phyloP scores from a whole-genome alignment of 805 yeast genomes.

The Spathaspora passalidarum region DNA sequence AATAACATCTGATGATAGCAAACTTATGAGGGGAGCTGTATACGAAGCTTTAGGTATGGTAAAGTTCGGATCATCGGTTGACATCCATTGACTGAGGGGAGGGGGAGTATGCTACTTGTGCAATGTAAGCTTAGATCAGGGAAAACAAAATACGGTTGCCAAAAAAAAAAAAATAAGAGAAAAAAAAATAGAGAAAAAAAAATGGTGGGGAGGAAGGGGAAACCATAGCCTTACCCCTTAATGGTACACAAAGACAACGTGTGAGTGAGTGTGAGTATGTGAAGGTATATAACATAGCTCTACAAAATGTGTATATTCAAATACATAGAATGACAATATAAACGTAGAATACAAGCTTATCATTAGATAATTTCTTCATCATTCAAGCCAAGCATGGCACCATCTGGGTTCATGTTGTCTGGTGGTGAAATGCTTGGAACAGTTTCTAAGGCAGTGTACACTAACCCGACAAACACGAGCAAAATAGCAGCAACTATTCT shows the following conservation, averaged over 20 bases:
- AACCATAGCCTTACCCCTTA: too few species aligned
- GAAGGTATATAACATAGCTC: too few species aligned
- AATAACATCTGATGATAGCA: conserved; percentile 1
- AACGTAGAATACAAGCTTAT: not conserved
- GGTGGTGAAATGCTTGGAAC: conserved; percentile 78
- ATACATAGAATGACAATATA: not conserved
- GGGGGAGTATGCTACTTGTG: too few species aligned
- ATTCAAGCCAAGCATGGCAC: conserved; percentile 32
- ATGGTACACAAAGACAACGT: too few species aligned
- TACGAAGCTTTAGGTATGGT: conserved; percentile 7
- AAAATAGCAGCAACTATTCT: conserved; percentile 58
- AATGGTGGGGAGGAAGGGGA: too few species aligned
- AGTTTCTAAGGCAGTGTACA: conserved; percentile 61
- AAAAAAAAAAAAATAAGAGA: not conserved
- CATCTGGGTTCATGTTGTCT: conserved; percentile 64
- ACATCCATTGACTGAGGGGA: conserved; percentile 4
- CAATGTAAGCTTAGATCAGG: not conserved
- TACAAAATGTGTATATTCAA: not conserved
- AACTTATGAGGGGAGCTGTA: conserved; percentile 5
- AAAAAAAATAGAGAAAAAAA: not conserved
- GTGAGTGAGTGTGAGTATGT: too few species aligned
- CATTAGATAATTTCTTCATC: conserved; percentile 38
- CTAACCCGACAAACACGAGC: conserved; percentile 59
- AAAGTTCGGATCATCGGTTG: conserved; percentile 3
- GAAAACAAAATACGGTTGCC: not conserved